Evolutionary conservation across 2,329 filamentous ascomycete species (phyloP).

Genomic region (Tolypocladium pustulatum): DNA sequence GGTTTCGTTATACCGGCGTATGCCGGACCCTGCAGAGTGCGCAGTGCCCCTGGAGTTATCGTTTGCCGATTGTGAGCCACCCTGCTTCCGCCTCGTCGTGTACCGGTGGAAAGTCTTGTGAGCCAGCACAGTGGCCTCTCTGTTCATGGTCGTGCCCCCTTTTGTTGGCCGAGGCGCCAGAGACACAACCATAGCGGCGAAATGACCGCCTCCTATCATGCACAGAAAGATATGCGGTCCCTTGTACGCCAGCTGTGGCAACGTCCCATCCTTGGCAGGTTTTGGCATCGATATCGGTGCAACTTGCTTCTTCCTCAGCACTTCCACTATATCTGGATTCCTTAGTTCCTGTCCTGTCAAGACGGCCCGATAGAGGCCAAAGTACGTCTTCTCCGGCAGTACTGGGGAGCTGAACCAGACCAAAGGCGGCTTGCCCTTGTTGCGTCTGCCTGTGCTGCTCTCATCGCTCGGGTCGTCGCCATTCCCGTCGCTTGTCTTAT

Average conservation of each 20-base stretch:
- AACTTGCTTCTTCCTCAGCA: conserved; percentile 68
- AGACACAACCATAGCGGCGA: conserved; percentile 91
- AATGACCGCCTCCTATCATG: conserved; percentile 98
- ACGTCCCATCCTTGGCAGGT: conserved; percentile 45
- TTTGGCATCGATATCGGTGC: conserved; percentile 45
- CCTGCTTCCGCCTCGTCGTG: conserved; percentile 91
- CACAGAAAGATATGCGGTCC: conserved; percentile 88
- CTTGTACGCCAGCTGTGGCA: conserved; percentile 46
- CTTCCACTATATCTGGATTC: conserved; percentile 49
- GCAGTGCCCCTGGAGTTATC: conserved; percentile 90
- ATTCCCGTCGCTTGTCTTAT: conserved; percentile 35
- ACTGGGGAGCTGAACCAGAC: conserved; percentile 75
- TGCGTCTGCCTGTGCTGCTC: conserved; percentile 31
- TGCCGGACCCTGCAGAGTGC: conserved; percentile 81
- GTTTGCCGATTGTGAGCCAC: conserved; percentile 87
- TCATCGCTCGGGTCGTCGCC: conserved; percentile 34
- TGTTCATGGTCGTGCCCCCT: conserved; percentile 58
- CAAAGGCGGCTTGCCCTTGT: conserved; percentile 59
- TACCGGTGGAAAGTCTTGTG: conserved; percentile 98
- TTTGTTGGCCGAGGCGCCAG: conserved; percentile 71
- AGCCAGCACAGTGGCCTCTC: conserved; percentile 78
- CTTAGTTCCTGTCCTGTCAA: conserved; percentile 64
- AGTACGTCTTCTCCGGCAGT: conserved; percentile 66
- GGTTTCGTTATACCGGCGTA: conserved; percentile 90
- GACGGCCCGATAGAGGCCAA: conserved; percentile 78